phyloP scores from a whole-genome alignment of 2,329 filamentous ascomycete species.

The Aureobasidium namibiae region DNA sequence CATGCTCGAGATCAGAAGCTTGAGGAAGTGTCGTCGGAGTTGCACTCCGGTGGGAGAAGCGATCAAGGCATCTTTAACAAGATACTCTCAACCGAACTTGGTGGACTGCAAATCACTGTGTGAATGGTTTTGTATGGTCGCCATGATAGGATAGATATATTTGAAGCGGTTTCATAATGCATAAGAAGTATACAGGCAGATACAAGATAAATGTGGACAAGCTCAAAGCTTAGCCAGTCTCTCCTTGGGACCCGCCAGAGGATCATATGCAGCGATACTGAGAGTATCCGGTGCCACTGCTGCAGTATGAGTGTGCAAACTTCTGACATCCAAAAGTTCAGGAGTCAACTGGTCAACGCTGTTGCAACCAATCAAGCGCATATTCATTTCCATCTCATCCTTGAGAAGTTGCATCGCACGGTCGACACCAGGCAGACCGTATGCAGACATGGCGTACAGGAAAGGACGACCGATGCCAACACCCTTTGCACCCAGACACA shows the following conservation, averaged over 20 bases:
- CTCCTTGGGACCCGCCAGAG: conserved; percentile 37
- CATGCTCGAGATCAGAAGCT: background rate
- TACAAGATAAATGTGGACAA: no score
- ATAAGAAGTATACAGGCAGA: no score
- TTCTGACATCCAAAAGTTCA: conserved; percentile 68
- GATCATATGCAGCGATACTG: conserved; percentile 48
- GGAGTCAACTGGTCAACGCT: conserved; percentile 71
- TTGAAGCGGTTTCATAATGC: no score
- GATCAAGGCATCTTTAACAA: no score
- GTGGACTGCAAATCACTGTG: no score
- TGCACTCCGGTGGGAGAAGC: background rate
- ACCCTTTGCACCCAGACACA: conserved; percentile 84
- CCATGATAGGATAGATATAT: no score
- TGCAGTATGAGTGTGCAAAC: conserved; percentile 54
- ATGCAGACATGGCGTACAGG: conserved; percentile 90
- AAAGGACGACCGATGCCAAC: conserved; percentile 94
- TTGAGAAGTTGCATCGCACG: conserved; percentile 85
- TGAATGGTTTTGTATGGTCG: no score
- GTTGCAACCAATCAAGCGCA: conserved; percentile 80
- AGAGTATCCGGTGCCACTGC: conserved; percentile 55
- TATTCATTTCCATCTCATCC: conserved; percentile 99
- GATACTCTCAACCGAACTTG: no score
- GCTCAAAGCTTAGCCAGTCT: conserved; percentile 30
- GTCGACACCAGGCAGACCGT: conserved; percentile 79
- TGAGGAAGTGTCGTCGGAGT: background rate